Evolutionary conservation across 352 stramenopile genomes (phyloP).

Genomic region (Phytopythium montanum): DNA sequence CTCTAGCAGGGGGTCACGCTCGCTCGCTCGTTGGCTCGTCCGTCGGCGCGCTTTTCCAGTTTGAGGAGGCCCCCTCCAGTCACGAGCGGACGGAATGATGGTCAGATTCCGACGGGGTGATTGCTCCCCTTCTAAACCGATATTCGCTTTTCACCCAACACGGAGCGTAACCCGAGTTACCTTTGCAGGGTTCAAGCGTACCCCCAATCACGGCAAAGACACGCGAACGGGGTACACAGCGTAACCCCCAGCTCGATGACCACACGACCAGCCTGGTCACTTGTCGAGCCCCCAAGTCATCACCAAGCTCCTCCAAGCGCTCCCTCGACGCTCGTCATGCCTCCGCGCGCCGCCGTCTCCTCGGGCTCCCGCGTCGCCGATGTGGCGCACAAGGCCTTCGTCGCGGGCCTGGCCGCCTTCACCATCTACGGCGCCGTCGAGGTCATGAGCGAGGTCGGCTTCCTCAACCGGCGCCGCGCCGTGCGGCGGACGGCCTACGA

Average conservation of each 20-base stretch:
- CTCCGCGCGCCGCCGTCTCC: slow-evolving; percentile 9
- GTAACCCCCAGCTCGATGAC: neutral
- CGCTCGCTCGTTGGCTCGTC: neutral
- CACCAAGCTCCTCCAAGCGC: neutral
- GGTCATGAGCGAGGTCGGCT: slow-evolving; percentile 73
- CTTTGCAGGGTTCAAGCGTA: neutral
- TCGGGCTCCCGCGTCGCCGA: slow-evolving; percentile 50
- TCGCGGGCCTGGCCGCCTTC: slow-evolving; percentile 64
- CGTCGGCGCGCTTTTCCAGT: neutral
- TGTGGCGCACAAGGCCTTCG: slow-evolving; percentile 79
- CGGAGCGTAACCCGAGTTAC: neutral
- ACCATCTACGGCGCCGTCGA: slow-evolving; percentile 67
- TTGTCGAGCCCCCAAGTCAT: neutral
- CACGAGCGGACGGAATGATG: slow-evolving; percentile 2
- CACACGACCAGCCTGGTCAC: neutral
- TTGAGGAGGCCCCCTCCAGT: slow-evolving; percentile 3
- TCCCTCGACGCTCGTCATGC: slow-evolving; percentile 9
- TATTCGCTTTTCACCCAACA: slow-evolving; percentile 10
- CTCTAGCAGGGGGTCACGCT: too few species aligned
- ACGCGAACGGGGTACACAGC: slow-evolving; percentile 3
- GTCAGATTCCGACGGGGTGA: neutral
- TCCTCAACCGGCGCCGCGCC: slow-evolving; percentile 80
- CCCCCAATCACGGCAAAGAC: neutral
- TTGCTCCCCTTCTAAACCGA: neutral
- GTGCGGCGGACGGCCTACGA: slow-evolving; percentile 39